phyloP scores from a whole-genome alignment of 176 grass and related monocot species.

The Saccharum spontaneum region DNA sequence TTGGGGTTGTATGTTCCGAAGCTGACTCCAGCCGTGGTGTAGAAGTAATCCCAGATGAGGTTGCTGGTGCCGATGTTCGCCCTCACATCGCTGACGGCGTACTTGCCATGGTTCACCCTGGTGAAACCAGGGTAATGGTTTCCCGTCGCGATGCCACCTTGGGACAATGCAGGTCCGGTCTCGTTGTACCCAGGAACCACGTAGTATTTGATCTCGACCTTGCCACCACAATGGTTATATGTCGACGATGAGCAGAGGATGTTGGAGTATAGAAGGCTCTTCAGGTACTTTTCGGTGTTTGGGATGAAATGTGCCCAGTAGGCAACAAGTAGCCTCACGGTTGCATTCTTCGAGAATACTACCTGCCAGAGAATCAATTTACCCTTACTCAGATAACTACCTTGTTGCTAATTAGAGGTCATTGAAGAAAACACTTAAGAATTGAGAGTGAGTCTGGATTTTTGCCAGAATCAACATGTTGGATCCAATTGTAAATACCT shows the following conservation, averaged over 20 bases:
- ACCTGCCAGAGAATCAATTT: constrained; percentile 51
- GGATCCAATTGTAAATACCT: constrained; percentile 45
- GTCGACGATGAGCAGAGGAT: constrained; percentile 59
- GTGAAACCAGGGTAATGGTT: constrained; percentile 63
- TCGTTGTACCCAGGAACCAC: constrained; percentile 67
- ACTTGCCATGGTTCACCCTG: constrained; percentile 89
- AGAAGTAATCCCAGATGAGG: constrained; percentile 95
- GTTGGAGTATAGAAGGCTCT: constrained; percentile 79
- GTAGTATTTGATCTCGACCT: constrained; percentile 78
- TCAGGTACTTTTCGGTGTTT: constrained; percentile 70
- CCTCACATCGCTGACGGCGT: constrained; percentile 64
- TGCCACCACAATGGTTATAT: constrained; percentile 67
- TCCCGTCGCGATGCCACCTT: constrained; percentile 36
- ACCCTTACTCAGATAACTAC: not conserved
- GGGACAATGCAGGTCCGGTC: constrained; percentile 50
- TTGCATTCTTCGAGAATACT: constrained; percentile 71
- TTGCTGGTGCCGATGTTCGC: constrained; percentile 88
- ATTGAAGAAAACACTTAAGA: not conserved
- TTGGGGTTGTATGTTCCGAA: constrained; percentile 70
- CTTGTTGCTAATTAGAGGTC: not conserved
- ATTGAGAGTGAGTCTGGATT: not conserved
- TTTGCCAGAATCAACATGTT: not conserved
- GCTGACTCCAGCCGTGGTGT: constrained; percentile 82
- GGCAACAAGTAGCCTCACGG: constrained; percentile 70
- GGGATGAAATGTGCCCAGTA: constrained; percentile 81